These are phyloP conservation scores for Wickerhamiella hasegawae DNA, from an alignment of 805 yeast genomes.

Conservation along the genomic window DNA sequence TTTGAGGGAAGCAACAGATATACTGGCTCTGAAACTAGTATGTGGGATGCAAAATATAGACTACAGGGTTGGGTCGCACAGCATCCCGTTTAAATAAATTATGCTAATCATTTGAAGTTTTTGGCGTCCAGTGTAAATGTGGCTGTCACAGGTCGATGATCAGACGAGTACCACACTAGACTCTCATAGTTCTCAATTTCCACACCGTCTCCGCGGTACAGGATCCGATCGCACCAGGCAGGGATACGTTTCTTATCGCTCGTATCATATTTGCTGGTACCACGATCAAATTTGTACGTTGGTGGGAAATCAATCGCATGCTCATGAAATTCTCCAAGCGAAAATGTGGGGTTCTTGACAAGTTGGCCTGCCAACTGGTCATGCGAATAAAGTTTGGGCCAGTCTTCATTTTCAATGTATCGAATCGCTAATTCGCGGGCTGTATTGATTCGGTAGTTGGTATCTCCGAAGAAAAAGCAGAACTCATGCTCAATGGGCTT, in stretches of 20 bases:
- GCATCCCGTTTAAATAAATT: not conserved
- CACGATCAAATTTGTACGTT: slow-evolving; percentile 86
- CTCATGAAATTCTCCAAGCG: slow-evolving; percentile 68
- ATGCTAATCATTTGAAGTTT: not conserved
- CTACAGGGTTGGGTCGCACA: slow-evolving; percentile 13
- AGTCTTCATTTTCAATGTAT: slow-evolving; percentile 33
- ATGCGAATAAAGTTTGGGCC: slow-evolving; percentile 36
- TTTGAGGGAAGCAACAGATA: slow-evolving; percentile 18
- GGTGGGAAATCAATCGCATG: slow-evolving; percentile 70
- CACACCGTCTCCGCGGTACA: slow-evolving; percentile 45
- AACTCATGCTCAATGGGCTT: slow-evolving; percentile 64
- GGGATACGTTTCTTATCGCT: slow-evolving; percentile 88
- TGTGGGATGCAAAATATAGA: slow-evolving; percentile 19
- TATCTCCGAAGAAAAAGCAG: slow-evolving; percentile 84
- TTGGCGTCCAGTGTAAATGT: slow-evolving; percentile 41
- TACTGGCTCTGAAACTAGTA: slow-evolving; percentile 17
- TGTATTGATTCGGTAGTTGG: slow-evolving; percentile 68
- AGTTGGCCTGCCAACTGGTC: slow-evolving; percentile 75
- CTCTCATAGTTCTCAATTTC: slow-evolving; percentile 46
- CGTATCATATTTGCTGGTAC: slow-evolving; percentile 67
- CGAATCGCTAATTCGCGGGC: slow-evolving; percentile 55
- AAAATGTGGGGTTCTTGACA: slow-evolving; percentile 44
- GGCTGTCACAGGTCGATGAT: slow-evolving; percentile 82
- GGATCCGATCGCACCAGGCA: slow-evolving; percentile 92
- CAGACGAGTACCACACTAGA: slow-evolving; percentile 50